Percentiles rank a stretch among this genome's conserved stretches.
These are phyloP conservation scores for Xylariaceae sp. DNA, from an alignment of 2,329 filamentous ascomycete genomes.

Conservation along the genomic window DNA sequence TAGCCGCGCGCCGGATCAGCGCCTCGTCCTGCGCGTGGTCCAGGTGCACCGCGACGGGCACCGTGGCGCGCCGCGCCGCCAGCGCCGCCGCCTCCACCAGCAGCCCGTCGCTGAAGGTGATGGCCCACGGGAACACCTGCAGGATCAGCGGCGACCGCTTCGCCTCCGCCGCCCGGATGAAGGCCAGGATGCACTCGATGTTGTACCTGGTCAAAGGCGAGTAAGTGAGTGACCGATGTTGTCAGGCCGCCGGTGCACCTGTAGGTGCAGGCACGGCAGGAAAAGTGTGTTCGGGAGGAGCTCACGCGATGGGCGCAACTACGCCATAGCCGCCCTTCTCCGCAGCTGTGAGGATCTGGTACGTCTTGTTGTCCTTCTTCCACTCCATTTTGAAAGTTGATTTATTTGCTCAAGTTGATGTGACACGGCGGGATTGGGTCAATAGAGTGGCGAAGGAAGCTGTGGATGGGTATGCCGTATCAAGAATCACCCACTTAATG, in stretches of 20 bases:
- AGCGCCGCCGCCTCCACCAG: constrained; percentile 46
- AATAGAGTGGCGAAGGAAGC: too few relatives aligned
- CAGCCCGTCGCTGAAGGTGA: constrained; percentile 50
- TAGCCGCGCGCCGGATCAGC: constrained; percentile 8
- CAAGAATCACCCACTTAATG: too few relatives aligned
- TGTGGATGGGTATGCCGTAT: too few relatives aligned
- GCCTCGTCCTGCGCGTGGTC: constrained; percentile 34
- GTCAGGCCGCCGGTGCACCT: too few relatives aligned
- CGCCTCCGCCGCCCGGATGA: constrained; percentile 34
- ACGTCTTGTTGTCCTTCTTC: constrained; percentile 26
- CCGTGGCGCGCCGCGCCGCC: constrained; percentile 43
- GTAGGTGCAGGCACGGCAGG: not conserved
- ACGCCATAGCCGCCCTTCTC: constrained; percentile 49
- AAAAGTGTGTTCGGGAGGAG: not conserved
- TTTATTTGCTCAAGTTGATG: too few relatives aligned
- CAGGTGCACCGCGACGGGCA: constrained; percentile 46
- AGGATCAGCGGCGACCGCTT: constrained; percentile 58
- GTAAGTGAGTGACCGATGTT: too few relatives aligned
- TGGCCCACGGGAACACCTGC: constrained; percentile 52
- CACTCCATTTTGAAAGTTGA: constrained; percentile 6
- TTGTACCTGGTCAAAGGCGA: constrained; percentile 44
- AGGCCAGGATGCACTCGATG: constrained; percentile 56
- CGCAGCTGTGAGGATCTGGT: constrained; percentile 45
- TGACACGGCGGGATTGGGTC: too few relatives aligned
- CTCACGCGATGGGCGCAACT: constrained; percentile 39